Evolutionary conservation across 73 alveolate genomes (phyloP).

Genomic region (Tetrahymena thermophila): DNA sequence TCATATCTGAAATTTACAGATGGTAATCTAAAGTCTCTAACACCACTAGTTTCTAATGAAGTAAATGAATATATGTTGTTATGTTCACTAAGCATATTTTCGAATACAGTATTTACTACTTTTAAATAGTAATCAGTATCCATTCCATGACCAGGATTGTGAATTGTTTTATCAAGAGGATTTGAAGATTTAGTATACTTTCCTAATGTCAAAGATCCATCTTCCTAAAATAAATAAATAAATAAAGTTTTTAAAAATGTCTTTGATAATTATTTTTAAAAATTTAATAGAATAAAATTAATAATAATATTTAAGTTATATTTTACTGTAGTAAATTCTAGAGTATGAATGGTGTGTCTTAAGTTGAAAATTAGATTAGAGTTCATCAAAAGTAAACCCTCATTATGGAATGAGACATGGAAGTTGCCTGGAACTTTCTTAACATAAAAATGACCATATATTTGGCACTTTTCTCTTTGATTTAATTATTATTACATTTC

Average conservation of each 20-base stretch:
- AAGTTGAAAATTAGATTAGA: background rate
- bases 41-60: conserved; percentile 17
- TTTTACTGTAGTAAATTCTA: conserved; percentile 23
- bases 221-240: background rate
- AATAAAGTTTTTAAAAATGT: too few species aligned
- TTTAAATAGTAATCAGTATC: conserved; percentile 35
- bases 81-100: background rate
- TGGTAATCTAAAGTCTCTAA: conserved; percentile 9
- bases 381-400: conserved; percentile 9
- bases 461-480: conserved; percentile 29
- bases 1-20: conserved; percentile 26
- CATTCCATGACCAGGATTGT: background rate
- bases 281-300: too few species aligned
- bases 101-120: conserved; percentile 20
- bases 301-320: too few species aligned
- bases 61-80: conserved; percentile 17
- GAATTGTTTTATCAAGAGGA: conserved; percentile 1
- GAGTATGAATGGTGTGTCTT: conserved; percentile 14
- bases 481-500: background rate
- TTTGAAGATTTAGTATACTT: background rate
- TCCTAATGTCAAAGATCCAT: background rate
- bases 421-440: conserved; percentile 39
- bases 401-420: conserved; percentile 29
- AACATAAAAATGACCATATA: conserved; percentile 31
- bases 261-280: too few species aligned